Conservation (phyloP, 2,329 filamentous ascomycete species). For the Penicillium glabrum region DNA sequence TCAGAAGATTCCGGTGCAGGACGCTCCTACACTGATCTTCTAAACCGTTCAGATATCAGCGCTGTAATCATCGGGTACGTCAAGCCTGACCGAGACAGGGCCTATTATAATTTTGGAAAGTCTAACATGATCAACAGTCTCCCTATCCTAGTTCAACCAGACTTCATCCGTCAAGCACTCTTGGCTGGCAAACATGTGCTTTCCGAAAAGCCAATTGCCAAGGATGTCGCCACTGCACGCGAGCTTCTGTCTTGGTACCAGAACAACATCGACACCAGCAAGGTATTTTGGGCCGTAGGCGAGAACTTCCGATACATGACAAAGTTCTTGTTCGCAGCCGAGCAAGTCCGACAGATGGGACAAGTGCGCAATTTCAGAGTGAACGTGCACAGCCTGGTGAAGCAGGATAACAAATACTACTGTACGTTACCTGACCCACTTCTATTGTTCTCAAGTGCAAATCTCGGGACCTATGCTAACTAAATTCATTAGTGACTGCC, state of each 20-base stretch:
- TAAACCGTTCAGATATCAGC: conserved; percentile 49
- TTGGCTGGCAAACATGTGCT: conserved; percentile 56
- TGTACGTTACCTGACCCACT: conserved; percentile 28
- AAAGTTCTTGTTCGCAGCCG: conserved; percentile 47
- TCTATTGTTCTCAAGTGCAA: background rate
- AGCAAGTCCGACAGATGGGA: conserved; percentile 50
- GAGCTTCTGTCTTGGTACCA: conserved; percentile 55
- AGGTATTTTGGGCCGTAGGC: conserved; percentile 50
- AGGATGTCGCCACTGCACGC: conserved; percentile 53
- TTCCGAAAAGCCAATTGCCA: conserved; percentile 58
- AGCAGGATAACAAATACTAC: conserved; percentile 55
- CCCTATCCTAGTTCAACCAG: conserved; percentile 54
- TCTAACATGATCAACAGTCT: conserved; percentile 35
- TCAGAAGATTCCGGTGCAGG: conserved; percentile 53
- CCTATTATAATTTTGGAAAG: background rate
- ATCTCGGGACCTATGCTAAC: background rate
- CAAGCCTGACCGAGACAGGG: background rate
- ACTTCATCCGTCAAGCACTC: conserved; percentile 51
- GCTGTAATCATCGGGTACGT: conserved; percentile 54
- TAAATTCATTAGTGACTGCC: conserved; percentile 29
- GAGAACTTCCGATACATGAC: conserved; percentile 59
- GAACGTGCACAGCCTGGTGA: conserved; percentile 46
- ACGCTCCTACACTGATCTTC: conserved; percentile 47
- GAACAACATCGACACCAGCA: conserved; percentile 39
- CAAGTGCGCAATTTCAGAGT: conserved; percentile 52